Conservation (phyloP, 192 early-diverging fungal genomes). For the Entomortierella chlamydospora region DNA sequence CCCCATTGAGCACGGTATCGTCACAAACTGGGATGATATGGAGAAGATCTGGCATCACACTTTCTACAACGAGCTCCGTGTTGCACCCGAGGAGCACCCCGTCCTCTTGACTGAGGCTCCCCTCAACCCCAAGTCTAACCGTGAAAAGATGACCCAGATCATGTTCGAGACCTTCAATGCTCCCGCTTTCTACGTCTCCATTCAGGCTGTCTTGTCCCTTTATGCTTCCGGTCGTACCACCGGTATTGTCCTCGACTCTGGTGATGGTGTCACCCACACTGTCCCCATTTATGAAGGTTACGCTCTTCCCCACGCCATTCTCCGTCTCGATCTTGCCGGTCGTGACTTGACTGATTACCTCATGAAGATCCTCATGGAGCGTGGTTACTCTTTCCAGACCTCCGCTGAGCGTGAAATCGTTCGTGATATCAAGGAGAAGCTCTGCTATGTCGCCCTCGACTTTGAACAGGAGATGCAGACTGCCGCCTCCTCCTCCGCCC, state of each 20-base stretch:
- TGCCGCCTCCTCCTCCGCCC: constrained; percentile 88
- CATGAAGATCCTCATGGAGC: constrained; percentile 93
- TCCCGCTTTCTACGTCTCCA: constrained; percentile 97
- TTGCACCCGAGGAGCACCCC: constrained; percentile 98
- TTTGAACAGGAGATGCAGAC: constrained; percentile 99
- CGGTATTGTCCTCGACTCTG: constrained; percentile 98
- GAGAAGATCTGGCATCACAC: constrained; percentile 98
- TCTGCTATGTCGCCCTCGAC: constrained; percentile 98
- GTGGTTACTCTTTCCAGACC: constrained; percentile 96
- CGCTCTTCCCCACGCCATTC: constrained; percentile 94
- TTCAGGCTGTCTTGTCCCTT: constrained; percentile 94
- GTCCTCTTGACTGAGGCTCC: constrained; percentile 98
- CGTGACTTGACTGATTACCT: constrained; percentile 97
- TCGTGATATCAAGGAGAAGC: constrained; percentile 99
- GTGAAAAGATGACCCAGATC: constrained; percentile 99
- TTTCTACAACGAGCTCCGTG: constrained; percentile 98
- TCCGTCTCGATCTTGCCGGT: constrained; percentile 96
- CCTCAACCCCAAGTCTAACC: constrained; percentile 98
- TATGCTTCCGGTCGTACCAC: constrained; percentile 98
- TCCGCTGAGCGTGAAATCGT: constrained; percentile 98
- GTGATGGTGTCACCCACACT: constrained; percentile 98
- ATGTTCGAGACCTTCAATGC: constrained; percentile 99
- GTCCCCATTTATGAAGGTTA: constrained; percentile 99
- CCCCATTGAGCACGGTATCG: constrained; percentile 93
- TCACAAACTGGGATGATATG: constrained; percentile 96